A percentile compares a stretch with the other conserved stretches of the same genome.
Conservation (phyloP, 2,329 filamentous ascomycete species). For the Sclerotinia trifoliorum region DNA sequence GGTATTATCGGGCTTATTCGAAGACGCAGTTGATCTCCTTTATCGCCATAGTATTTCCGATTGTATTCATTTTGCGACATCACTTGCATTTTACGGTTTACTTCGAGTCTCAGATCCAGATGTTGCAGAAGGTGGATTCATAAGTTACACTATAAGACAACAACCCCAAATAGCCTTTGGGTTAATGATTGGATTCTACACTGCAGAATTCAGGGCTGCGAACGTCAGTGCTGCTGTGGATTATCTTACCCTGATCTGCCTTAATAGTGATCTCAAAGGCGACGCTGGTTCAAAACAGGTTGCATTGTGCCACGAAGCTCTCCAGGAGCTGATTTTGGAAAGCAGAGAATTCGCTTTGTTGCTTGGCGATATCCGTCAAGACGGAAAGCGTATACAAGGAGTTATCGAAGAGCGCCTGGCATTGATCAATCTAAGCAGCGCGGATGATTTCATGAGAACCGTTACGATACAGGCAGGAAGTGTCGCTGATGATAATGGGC, state of each 20-base stretch:
- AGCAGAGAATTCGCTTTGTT: slow-evolving; percentile 93
- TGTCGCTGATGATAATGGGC: slow-evolving; percentile 90
- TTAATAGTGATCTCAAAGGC: slow-evolving; percentile 80
- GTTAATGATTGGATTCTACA: slow-evolving; percentile 91
- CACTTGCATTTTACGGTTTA: slow-evolving; percentile 83
- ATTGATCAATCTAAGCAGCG: slow-evolving; percentile 75
- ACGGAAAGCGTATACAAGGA: slow-evolving; percentile 82
- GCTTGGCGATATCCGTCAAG: slow-evolving; percentile 81
- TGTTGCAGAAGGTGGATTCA: slow-evolving; percentile 67
- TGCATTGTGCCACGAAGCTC: slow-evolving; percentile 82
- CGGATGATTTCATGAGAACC: slow-evolving; percentile 83
- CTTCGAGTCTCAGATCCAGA: slow-evolving; percentile 82
- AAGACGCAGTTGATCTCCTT: slow-evolving; percentile 87
- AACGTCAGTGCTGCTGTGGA: slow-evolving; percentile 88
- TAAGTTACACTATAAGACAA: slow-evolving; percentile 64
- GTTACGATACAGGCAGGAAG: slow-evolving; percentile 91
- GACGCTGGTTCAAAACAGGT: slow-evolving; percentile 74
- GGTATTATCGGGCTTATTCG: slow-evolving; percentile 86
- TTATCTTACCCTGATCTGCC: slow-evolving; percentile 86
- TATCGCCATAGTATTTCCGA: slow-evolving; percentile 91
- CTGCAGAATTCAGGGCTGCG: slow-evolving; percentile 88
- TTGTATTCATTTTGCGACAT: slow-evolving; percentile 91
- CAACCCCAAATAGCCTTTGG: slow-evolving; percentile 90
- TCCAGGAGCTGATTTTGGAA: slow-evolving; percentile 93
- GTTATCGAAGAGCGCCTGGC: slow-evolving; percentile 81